These are phyloP conservation scores for Tausonia pullulans DNA, from an alignment of 1,284 basidiomycete species.

Conservation along the genomic window DNA sequence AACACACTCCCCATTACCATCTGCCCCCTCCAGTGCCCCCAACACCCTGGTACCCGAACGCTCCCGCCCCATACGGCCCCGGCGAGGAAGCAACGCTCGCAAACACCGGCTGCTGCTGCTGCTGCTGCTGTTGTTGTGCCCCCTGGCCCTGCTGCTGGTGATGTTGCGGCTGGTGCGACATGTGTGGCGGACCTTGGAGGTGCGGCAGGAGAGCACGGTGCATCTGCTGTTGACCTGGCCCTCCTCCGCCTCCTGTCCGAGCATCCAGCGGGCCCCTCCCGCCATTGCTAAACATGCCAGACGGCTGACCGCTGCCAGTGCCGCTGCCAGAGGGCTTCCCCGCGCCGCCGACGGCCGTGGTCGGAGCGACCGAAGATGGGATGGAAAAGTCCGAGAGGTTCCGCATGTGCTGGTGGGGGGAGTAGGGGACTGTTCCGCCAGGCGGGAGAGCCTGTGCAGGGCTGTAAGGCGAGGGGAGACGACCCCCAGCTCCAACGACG, in stretches of 20 bases:
- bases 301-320: background rate
- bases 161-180: too few species aligned
- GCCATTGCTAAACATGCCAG: background rate
- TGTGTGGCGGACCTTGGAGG: too few species aligned
- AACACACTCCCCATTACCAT: too few species aligned
- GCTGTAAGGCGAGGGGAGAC: background rate
- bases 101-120: background rate
- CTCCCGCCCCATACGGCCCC: too few species aligned
- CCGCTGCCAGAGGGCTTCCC: background rate
- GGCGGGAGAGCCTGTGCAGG: background rate
- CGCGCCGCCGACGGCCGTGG: background rate
- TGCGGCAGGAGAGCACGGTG: too few species aligned
- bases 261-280: slow-evolving; percentile 2
- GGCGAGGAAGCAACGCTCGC: too few species aligned
- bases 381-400: background rate
- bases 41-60: background rate
- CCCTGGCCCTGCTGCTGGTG: background rate
- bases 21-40: too few species aligned
- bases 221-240: background rate
- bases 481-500: too few species aligned
- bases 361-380: background rate
- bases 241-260: background rate
- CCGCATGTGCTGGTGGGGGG: background rate
- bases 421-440: background rate
- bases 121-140: background rate